Evolutionary conservation across 371 early-diverging fungal species (phyloP).

Genomic region (Sporodiniella umbellata): DNA sequence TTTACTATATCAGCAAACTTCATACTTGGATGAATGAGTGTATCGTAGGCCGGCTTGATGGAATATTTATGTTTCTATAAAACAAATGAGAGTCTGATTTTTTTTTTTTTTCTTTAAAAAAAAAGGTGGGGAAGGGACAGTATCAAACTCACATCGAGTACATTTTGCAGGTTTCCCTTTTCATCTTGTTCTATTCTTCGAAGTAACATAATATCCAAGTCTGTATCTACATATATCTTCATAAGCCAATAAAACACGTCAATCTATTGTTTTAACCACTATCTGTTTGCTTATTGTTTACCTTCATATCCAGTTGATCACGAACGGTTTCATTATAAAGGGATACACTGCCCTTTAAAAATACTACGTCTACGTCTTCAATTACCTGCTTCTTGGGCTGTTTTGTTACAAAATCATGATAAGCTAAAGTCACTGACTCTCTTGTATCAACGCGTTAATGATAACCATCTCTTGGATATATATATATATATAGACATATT

Average conservation of each 20-base stretch:
- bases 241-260: not conserved
- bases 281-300: conserved; percentile 40
- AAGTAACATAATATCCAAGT: conserved; percentile 86
- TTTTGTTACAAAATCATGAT: no score
- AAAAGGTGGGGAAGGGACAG: conserved; percentile 21
- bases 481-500: not conserved
- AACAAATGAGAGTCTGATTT: no score
- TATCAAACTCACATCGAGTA: conserved; percentile 49
- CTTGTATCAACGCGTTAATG: no score
- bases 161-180: conserved; percentile 63
- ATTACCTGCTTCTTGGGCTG: no score
- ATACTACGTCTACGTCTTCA: no score
- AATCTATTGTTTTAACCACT: no score
- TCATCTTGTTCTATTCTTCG: conserved; percentile 43
- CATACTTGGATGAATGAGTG: conserved; percentile 84
- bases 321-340: no score
- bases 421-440: no score
- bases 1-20: conserved; percentile 71
- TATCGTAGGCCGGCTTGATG: conserved; percentile 91
- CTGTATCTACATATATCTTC: conserved; percentile 92
- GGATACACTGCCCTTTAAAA: no score
- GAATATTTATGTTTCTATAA: conserved; percentile 86
- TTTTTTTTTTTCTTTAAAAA: conserved; percentile 7
- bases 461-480: conserved; percentile 53
- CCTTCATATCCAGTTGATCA: no score